Evolutionary conservation across 768 basidiomycete species (phyloP), one percentile per base, ranked within the genome.

Genomic region (Hirschioporus abietinus): DNA sequence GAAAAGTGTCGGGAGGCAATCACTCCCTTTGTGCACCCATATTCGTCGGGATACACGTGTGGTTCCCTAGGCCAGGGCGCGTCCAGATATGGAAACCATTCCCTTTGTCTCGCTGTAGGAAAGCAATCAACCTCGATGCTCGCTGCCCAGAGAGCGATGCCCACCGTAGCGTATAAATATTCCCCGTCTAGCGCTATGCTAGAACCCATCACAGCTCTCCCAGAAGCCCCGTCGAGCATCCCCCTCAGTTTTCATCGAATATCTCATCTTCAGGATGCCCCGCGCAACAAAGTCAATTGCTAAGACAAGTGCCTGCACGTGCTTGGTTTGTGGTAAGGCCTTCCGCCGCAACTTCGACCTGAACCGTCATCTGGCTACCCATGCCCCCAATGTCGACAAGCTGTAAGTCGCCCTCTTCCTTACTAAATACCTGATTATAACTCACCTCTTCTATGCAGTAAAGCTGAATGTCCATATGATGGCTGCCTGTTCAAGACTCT

Each of bases 1-100:
- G 42, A 52, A 52, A 52, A 52, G 42, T 52, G 42, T 52, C 42
- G 42, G 42, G 42, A 52, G 42, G 42, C 42, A 52, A 52, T 52
- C 42, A 52, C 42, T 52, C 42, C 42, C 42, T 52, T 52, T 52
- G 42, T 52, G 6, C 42, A 1, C 20, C 42, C 42, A 52, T 20
- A 52, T 52, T 52, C 42, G 42, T 52, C 42, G 42, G 42, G 15
- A 52, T 52, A 52, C 42, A 52, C 42, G 42, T 52, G 42, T 52
- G 12, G 42, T 10, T 6, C 42, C 20, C 42, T 12, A 52, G 42
- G 42, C 42, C 42, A 52, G 12, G 42, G 42, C 42, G 42, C 42
- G 42, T 52, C 42, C 42, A 15, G 42, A 52, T 15, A 52, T 52
- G 42, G 42, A 2, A 52, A 15, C 42, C 42, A 20, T 20, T 52